phyloP scores from a whole-genome alignment of 345 rosid genomes.

The Hypericum androsaemum region DNA sequence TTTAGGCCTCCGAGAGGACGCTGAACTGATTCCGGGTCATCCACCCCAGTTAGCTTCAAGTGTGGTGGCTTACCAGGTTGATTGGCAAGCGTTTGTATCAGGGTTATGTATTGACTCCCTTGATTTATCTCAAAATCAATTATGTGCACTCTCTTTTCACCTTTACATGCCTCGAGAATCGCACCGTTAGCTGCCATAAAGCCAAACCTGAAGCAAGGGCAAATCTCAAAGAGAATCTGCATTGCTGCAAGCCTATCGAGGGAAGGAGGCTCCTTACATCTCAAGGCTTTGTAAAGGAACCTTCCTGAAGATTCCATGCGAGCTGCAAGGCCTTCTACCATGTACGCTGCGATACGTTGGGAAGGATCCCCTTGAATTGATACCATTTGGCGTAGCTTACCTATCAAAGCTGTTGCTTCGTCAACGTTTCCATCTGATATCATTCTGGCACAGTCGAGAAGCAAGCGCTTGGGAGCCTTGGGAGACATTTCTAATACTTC shows the following conservation, averaged over 20 bases:
- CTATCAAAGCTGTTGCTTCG: slow-evolving; percentile 55
- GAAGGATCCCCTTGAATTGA: slow-evolving; percentile 95
- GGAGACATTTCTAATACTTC: slow-evolving; percentile 48
- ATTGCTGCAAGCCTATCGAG: slow-evolving; percentile 92
- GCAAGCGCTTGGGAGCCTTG: slow-evolving; percentile 54
- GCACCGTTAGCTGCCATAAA: slow-evolving; percentile 89
- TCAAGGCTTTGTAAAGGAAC: slow-evolving; percentile 70
- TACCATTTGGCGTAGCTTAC: slow-evolving; percentile 64
- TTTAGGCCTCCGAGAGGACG: slow-evolving; percentile 65
- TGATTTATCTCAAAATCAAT: slow-evolving; percentile 90
- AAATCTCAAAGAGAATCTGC: slow-evolving; percentile 94
- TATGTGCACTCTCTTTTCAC: slow-evolving; percentile 67
- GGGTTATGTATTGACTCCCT: slow-evolving; percentile 85
- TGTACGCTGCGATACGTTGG: slow-evolving; percentile 91
- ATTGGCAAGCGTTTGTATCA: slow-evolving; percentile 59
- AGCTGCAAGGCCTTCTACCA: slow-evolving; percentile 98
- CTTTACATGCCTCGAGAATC: slow-evolving; percentile 62
- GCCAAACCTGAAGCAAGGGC: slow-evolving; percentile 96
- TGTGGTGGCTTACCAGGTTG: slow-evolving; percentile 39
- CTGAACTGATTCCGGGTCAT: slow-evolving; percentile 95
- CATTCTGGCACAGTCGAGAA: slow-evolving; percentile 64
- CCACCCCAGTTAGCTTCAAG: slow-evolving; percentile 80
- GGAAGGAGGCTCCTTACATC: slow-evolving; percentile 97
- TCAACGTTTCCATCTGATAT: slow-evolving; percentile 56
- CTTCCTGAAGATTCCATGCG: slow-evolving; percentile 87